Evolutionary conservation across 208 protist genomes (phyloP).

Genomic region (Leptomonas seymouri): DNA sequence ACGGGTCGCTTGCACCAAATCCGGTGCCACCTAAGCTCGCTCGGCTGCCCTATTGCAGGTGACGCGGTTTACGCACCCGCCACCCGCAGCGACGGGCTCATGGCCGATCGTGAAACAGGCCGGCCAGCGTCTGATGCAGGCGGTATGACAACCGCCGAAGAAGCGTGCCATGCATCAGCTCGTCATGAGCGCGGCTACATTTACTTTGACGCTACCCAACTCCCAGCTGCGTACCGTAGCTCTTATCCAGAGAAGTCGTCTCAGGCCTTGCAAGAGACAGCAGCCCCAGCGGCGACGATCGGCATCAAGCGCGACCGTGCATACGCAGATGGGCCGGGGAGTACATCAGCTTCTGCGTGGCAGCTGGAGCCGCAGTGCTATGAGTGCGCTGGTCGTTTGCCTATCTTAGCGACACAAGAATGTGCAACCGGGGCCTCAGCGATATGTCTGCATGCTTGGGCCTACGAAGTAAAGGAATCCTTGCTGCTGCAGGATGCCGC

Average conservation of each 20-base stretch:
- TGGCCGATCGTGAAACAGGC: too few relatives aligned
- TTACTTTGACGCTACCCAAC: slow-evolving; percentile 26
- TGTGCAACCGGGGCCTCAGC: slow-evolving; percentile 34
- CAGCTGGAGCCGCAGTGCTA: slow-evolving; percentile 63
- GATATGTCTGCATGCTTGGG: slow-evolving; percentile 75
- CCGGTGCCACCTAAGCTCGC: slow-evolving; percentile 74
- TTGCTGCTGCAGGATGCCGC: slow-evolving; percentile 13
- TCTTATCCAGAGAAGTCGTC: neutral
- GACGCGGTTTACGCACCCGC: slow-evolving; percentile 42
- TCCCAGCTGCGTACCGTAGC: slow-evolving; percentile 22
- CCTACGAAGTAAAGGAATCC: slow-evolving; percentile 56
- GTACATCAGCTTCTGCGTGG: neutral
- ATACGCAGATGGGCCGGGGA: neutral
- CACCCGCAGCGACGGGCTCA: neutral
- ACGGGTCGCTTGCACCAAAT: slow-evolving; percentile 94
- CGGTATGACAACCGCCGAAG: neutral
- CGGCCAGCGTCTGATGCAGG: neutral
- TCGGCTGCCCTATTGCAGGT: slow-evolving; percentile 85
- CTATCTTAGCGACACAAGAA: slow-evolving; percentile 47
- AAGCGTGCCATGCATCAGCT: neutral
- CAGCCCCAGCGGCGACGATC: neutral
- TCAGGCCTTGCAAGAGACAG: neutral
- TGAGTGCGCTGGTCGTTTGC: slow-evolving; percentile 64
- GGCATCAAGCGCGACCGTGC: slow-evolving; percentile 4
- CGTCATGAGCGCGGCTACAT: slow-evolving; percentile 15